Evolutionary conservation across 805 yeast species (phyloP), one percentile per base, ranked within the genome.

Genomic region (Candida schatavii): DNA sequence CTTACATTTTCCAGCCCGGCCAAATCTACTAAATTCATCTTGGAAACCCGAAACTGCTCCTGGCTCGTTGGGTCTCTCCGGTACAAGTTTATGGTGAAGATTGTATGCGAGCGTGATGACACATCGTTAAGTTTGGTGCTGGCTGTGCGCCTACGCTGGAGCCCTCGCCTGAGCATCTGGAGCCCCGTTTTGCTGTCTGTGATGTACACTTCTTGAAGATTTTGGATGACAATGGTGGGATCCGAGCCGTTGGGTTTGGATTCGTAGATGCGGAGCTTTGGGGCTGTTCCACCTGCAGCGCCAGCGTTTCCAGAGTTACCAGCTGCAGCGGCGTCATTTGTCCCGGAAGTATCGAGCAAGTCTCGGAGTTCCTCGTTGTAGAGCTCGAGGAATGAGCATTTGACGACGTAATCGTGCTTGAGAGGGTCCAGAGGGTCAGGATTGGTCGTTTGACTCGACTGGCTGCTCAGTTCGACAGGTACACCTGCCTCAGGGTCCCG

Each of bases 1-100:
- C 72, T 77, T 41, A 91, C 83, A 57, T 90, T 90, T 59, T 91
- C 99, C 4, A 96, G 86, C 0, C 99, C 98, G 0, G 98, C 99
- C 48, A 91, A 71, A 66, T 91, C 98, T 4, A 91, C 98, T 18
- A 89, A 66, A 56, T 89, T 88, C 57, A 88, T 74, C 54, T 87
- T 88, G 4, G 88, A 82, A 2, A 76, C 72, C 2, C 68, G 55
- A 48, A 42, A 59, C 32, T 40, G 49, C n/a, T 38, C 43, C 43
- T 5, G 38, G 22, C 7, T 41, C 9, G 5, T n/a, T 2, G 75
- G 67, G 37, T 71, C 70, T 43, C 72, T 73, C 51, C 71, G 77
- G 54, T 75, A 77, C 25, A 85, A 60, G 35, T 73, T 74, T 22
- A 85, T 72, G 2, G 89, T 79, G 59, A 85, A 85, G 3, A 85